A percentile compares a stretch with the other conserved stretches of the same genome.
Evolutionary conservation across 257 asterid species (phyloP).

Genomic region (Leonotis leonurus): DNA sequence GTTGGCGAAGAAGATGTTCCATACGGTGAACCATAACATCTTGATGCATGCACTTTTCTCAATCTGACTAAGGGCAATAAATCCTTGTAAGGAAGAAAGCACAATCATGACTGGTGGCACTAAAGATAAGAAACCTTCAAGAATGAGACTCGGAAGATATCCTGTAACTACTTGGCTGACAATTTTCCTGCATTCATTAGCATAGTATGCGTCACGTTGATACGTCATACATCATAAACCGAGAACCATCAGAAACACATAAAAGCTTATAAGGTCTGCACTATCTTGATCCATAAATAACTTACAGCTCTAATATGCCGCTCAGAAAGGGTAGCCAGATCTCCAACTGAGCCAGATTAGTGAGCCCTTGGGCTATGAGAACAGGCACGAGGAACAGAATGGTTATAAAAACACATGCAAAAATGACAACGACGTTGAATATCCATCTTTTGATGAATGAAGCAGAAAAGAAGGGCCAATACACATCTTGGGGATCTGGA

Average conservation of each 20-base stretch:
- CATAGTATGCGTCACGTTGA: slow-evolving; percentile 1
- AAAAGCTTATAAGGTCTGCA: not conserved
- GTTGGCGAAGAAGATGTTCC: slow-evolving; percentile 93
- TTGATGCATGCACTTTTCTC: slow-evolving; percentile 91
- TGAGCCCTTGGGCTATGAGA: slow-evolving; percentile 84
- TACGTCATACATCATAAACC: slow-evolving; percentile 9
- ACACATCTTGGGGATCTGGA: slow-evolving; percentile 89
- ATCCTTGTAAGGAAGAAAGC: slow-evolving; percentile 88
- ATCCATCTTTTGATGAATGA: slow-evolving; percentile 79
- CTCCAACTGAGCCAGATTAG: slow-evolving; percentile 87
- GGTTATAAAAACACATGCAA: slow-evolving; percentile 52
- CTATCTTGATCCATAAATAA: slow-evolving; percentile 2
- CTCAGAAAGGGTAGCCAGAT: slow-evolving; percentile 69
- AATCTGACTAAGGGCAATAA: slow-evolving; percentile 74
- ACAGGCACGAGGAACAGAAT: slow-evolving; percentile 75
- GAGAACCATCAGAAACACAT: not conserved
- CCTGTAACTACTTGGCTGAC: slow-evolving; percentile 85
- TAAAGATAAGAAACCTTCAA: slow-evolving; percentile 50
- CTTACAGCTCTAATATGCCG: slow-evolving; percentile 63
- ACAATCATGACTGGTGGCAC: slow-evolving; percentile 80
- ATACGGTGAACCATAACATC: slow-evolving; percentile 74
- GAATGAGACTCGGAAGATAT: slow-evolving; percentile 93
- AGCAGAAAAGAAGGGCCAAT: slow-evolving; percentile 96
- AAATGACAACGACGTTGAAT: slow-evolving; percentile 49
- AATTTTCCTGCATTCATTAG: slow-evolving; percentile 43